These are phyloP conservation scores for Discostella stelligera DNA, from an alignment of 352 stramenopile genomes.

Conservation along the genomic window DNA sequence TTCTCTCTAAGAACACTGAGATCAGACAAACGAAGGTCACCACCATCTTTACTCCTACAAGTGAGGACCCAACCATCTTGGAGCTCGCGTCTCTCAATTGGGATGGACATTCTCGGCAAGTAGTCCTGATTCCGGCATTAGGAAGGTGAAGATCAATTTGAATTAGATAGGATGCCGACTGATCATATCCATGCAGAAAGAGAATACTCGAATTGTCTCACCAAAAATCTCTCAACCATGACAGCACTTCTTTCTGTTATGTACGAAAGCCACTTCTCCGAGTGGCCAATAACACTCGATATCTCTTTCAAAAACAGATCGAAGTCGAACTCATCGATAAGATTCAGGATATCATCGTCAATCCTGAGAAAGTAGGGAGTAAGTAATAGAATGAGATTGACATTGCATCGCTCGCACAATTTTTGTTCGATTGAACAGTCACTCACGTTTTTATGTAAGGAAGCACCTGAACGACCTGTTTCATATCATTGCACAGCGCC, in stretches of 20 bases:
- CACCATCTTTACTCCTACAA: conserved; percentile 68
- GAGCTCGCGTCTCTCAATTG: conserved; percentile 75
- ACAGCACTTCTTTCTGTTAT: conserved; percentile 69
- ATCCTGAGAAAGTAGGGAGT: conserved; percentile 50
- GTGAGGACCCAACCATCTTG: conserved; percentile 79
- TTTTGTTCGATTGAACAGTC: background rate
- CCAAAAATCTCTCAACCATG: conserved; percentile 75
- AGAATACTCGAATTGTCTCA: conserved; percentile 23
- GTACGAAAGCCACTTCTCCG: conserved; percentile 63
- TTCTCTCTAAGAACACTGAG: conserved; percentile 74
- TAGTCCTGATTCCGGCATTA: conserved; percentile 53
- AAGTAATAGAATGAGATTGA: conserved; percentile 6
- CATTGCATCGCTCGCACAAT: background rate
- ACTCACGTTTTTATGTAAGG: conserved; percentile 80
- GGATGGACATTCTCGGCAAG: conserved; percentile 80
- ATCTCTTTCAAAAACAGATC: conserved; percentile 75
- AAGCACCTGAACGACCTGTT: conserved; percentile 71
- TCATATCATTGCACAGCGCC: conserved; percentile 75
- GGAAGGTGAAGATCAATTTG: background rate
- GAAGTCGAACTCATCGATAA: conserved; percentile 80
- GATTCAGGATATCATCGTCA: conserved; percentile 80
- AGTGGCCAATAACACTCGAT: conserved; percentile 61
- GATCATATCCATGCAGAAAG: no score
- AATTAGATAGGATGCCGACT: background rate
- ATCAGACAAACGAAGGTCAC: conserved; percentile 77